Percentiles rank a stretch among this genome's conserved stretches.
Conservation (phyloP, 306 rosid species). For the Quercus parvula region DNA sequence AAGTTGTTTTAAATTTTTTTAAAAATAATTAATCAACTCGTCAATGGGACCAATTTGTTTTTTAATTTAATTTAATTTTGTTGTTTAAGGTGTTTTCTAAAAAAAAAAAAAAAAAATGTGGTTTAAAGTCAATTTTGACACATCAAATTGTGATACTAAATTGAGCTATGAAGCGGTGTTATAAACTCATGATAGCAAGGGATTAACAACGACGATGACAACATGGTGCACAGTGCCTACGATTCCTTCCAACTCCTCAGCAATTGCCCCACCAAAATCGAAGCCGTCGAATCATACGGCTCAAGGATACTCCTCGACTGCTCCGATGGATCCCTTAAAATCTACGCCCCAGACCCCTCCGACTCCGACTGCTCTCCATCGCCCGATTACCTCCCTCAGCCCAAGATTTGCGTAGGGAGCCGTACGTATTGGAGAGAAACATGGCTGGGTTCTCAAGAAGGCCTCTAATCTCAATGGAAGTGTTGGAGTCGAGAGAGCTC, state of each 20-base stretch:
- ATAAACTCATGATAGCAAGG: background rate
- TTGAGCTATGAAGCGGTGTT: too few relatives aligned
- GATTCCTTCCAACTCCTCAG: constrained; percentile 69
- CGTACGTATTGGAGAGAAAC: constrained; percentile 53
- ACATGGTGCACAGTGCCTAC: constrained; percentile 94
- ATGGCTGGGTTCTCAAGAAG: constrained; percentile 55
- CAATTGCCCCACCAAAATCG: constrained; percentile 65
- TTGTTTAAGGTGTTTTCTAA: too few relatives aligned
- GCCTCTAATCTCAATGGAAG: constrained; percentile 71
- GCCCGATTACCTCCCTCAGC: constrained; percentile 36
- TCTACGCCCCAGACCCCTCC: constrained; percentile 62
- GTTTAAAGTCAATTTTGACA: too few relatives aligned
- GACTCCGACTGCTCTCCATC: constrained; percentile 38
- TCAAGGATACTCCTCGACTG: constrained; percentile 69
- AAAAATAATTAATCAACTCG: too few relatives aligned
- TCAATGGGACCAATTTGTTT: too few relatives aligned
- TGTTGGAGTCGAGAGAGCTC: constrained; percentile 70
- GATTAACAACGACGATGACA: background rate
- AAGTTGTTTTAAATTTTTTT: too few relatives aligned
- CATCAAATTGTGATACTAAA: too few relatives aligned
- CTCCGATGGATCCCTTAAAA: constrained; percentile 90
- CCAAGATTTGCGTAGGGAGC: constrained; percentile 37
- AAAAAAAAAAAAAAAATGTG: too few relatives aligned
- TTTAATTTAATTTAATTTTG: too few relatives aligned
- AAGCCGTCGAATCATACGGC: constrained; percentile 70